Base-by-base conservation (phyloP, 1,284 basidiomycete species). In the Apiotrichum gamsii region DNA sequence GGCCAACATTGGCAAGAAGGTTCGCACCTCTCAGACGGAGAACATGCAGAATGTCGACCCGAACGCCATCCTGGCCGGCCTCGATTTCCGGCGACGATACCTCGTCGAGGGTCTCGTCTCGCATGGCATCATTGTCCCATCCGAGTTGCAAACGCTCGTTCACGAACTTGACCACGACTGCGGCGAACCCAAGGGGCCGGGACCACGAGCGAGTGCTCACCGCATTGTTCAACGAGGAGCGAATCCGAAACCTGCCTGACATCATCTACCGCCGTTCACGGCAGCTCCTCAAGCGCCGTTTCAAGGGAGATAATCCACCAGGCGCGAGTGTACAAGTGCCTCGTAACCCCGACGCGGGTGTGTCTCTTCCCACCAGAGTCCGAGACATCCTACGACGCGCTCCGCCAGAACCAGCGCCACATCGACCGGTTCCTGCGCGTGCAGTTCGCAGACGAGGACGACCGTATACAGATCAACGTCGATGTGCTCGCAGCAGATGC, bases 351-450 rank as follows among this genome's bases (percentile, higher is more conserved):
- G 4, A 62, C 62, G 0, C 51, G 59, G 5, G 45, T 64, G 4
- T 24, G 53, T 8, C 49, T 64, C 6, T 47, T 51, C 9, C 57
- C 59, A 2, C 55, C 60, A 3, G 56, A 54, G 18, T 49, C 49
- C 20, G 57, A 61, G 34, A 54, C 49, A 3, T 62, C 60, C 1
- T 61, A 56, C 34, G 56, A 57, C 32, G 59, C 59, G 5, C 29
- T 61, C 3, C 52, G 60, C 3, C 41, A 41, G 11, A 49, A 54
- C 43, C 29, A 35, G 3, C 18, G 43, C 14, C 36, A 52, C 16
- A 24, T 45, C 11, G 58, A 61, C 29, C 56, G 56, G 8, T 62
- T 65, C 34, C 46, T 65, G 13, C 52, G 59, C 15, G 62, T 62
- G 5, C 54, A 57, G 29, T 62, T 65, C 38, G 50, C 52, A 8